Conservation (phyloP, 768 basidiomycete species). For the Leccinellum rugosiceps region DNA sequence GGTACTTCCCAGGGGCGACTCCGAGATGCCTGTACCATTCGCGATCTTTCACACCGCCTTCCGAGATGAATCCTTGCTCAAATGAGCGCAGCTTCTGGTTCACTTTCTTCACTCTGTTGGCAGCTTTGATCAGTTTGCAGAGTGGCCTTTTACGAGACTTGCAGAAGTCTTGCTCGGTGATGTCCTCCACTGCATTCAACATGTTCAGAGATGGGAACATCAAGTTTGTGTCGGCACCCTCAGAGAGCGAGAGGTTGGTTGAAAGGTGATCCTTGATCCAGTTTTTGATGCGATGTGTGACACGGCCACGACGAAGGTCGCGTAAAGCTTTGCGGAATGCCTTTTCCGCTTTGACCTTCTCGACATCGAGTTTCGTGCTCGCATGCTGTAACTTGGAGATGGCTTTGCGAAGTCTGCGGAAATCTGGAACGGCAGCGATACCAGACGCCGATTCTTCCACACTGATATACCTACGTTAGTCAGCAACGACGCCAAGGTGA, state of each 20-base stretch:
- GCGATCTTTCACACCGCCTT: constrained; percentile 71
- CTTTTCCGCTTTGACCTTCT: constrained; percentile 54
- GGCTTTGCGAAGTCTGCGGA: constrained; percentile 43
- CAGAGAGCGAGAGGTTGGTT: not conserved
- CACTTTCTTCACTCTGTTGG: constrained; percentile 51
- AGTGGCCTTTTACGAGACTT: constrained; percentile 30
- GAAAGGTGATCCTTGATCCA: constrained; percentile 28
- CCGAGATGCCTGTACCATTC: constrained; percentile 87
- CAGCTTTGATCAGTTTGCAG: constrained; percentile 52
- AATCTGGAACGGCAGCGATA: constrained; percentile 23
- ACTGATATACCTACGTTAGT: constrained; percentile 31
- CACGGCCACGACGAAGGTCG: constrained; percentile 9
- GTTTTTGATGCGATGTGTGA: constrained; percentile 12
- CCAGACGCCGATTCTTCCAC: constrained; percentile 46
- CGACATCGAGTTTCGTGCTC: constrained; percentile 54
- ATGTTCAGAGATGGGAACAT: constrained; percentile 1
- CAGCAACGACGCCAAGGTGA: constrained; percentile 23
- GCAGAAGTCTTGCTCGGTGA: constrained; percentile 6
- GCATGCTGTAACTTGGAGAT: constrained; percentile 47
- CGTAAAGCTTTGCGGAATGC: constrained; percentile 47
- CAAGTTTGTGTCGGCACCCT: not conserved
- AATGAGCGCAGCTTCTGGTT: constrained; percentile 70
- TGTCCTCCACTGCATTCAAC: not conserved
- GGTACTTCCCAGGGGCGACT: constrained; percentile 85
- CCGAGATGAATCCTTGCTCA: constrained; percentile 77